Conservation (phyloP, 1,139 yeast genomes). For the Kodamaea plutei region DNA sequence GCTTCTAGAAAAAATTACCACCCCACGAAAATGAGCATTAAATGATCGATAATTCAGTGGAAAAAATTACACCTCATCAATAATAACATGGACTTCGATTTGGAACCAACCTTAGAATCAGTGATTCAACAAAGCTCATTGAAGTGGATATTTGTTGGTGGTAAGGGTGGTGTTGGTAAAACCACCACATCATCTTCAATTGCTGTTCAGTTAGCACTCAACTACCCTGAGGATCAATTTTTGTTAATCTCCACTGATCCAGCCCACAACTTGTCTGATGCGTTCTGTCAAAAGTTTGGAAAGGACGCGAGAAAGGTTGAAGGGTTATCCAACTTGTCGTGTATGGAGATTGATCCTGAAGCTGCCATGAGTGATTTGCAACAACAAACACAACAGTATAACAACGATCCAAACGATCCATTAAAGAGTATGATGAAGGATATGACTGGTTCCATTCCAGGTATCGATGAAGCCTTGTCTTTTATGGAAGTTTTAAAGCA, state of each 20-base stretch:
- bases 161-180: conserved; percentile 99
- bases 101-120: conserved; percentile 67
- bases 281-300: conserved; percentile 96
- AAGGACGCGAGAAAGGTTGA: conserved; percentile 93
- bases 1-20: too few species aligned
- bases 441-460: conserved; percentile 92
- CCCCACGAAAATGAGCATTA: too few species aligned
- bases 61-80: conserved; percentile 4
- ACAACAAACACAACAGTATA: conserved; percentile 53
- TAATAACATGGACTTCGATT: conserved; percentile 47
- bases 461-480: conserved; percentile 95
- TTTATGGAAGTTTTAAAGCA: conserved; percentile 97
- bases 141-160: conserved; percentile 97
- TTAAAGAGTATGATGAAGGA: conserved; percentile 77
- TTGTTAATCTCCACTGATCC: conserved; percentile 95
- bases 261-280: conserved; percentile 95
- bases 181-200: conserved; percentile 95
- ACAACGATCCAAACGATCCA: conserved; percentile 59
- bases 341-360: conserved; percentile 98
- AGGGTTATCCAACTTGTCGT: conserved; percentile 80
- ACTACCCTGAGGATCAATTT: conserved; percentile 77
- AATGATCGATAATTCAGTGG: too few species aligned
- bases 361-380: conserved; percentile 90
- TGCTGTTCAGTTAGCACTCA: conserved; percentile 83
- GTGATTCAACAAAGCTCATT: conserved; percentile 63